Evolutionary conservation across 2,329 filamentous ascomycete species (phyloP), one percentile per base, ranked within the genome.

Genomic region (Cladophialophora carrionii): DNA sequence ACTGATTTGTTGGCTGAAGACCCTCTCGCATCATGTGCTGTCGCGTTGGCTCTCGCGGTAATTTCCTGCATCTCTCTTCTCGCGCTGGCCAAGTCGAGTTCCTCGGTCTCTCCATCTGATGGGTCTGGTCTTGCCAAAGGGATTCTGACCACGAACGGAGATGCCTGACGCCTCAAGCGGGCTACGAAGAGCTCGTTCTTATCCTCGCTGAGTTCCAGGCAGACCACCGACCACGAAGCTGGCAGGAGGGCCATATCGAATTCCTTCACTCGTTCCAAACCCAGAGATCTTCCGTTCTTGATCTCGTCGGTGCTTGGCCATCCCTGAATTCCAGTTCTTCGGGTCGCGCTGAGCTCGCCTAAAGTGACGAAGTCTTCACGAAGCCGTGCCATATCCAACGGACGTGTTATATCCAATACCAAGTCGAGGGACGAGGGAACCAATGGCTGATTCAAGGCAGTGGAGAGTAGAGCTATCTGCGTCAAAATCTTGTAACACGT

Each of bases 211-310:
- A 99, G 78, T 0, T 90, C 90, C 52, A 99, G 80, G 0, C 93
- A 98, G 9, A 99, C 81, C 1, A 93, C 90, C 54, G 88, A 92
- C 95, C 95, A 99, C 6, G 84, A 82, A 46, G 82, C 79, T 0
- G 95, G 96, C 5, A 99, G 87, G 57, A 94, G 89, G 73, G 97
- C 90, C 57, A 97, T 84, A 71, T 92, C 96, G 53, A 72, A 96
- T 96, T 29, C 82, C 81, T 51, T 81, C 77, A 53, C 31, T 17
- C 72, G 87, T 83, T 68, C 88, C 83, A 9, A 72, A 65, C 29
- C 65, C 5, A 29, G 12, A 41, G 14, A 22, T 5, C 14, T 34
- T 12, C 4, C 14, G n/a, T 59, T 8, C 10, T 60, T 48, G 57
- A 55, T 43, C 32, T 10, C 37, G 37, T 24, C n/a, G 17, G 61